Evolutionary conservation across 768 basidiomycete genomes (phyloP), one percentile per base, ranked within the genome.

Genomic region (Leccinum variicolor): DNA sequence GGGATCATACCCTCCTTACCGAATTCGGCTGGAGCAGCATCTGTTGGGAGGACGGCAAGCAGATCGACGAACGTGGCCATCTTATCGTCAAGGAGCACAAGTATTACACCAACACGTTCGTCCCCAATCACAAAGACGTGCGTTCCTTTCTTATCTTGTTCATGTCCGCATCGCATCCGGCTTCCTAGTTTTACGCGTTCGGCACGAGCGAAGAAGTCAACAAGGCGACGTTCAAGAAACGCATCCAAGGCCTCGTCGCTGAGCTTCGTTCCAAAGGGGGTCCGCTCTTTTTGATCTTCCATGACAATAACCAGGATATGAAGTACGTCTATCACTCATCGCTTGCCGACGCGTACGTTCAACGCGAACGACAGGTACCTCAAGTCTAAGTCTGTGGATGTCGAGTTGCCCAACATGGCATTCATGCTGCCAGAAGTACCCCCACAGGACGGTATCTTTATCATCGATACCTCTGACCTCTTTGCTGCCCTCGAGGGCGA

Each of bases 21-120:
- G 93, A 95, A 68, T 87, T 91, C 63, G 93, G 93, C n/a, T 93
- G 84, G 80, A 83, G 84, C 63, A 66, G 75, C 9, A 63, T 86
- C 29, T 75, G 73, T 9, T 91, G 86, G 84, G 74, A 81, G 50
- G 74, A 79, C 25, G 84, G 79, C 4, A 45, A 75, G 43, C 76
- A 76, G 65, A 64, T 83, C 41, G 74, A 75, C 36, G 79, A 84
- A 52, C 64, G 74, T 45, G 85, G 81, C 0, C 88, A 91, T 68
- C 72, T 85, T 41, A 82, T 88, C 56, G 80, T 91, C 19, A 77
- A 83, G 52, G 88, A 91, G 60, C 78, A 84, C 63, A 74, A 73
- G 51, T 68, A 73, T 41, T 86, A 81, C 55, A 74, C 68, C 23
- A 94, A 93, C 65, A 76, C 75, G 41, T 94, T 81, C 65, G 86